A percentile compares a stretch with the other conserved stretches of the same genome.
Evolutionary conservation across 2,329 filamentous ascomycete species (phyloP).

Genomic region (Fonsecaea pugnacius): DNA sequence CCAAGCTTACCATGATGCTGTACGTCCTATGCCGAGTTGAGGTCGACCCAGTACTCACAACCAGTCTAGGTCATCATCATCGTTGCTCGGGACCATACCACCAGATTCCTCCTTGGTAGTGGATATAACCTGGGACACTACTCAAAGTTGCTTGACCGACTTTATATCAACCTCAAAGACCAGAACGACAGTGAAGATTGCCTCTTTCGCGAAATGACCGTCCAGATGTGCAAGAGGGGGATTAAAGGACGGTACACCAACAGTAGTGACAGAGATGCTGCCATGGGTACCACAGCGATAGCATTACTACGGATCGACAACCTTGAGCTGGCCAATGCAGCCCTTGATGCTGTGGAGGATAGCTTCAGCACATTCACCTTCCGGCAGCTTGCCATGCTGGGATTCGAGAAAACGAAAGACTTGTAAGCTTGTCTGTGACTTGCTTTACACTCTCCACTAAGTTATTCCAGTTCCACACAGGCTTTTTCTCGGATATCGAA

Average conservation of each 20-base stretch:
- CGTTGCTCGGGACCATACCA: conserved; percentile 10
- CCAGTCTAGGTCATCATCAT: conserved; percentile 18
- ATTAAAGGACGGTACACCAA: conserved; percentile 4
- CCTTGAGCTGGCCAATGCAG: background rate
- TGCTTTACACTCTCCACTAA: background rate
- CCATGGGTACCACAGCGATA: conserved; percentile 15
- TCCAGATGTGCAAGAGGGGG: conserved; percentile 14
- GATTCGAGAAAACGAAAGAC: background rate
- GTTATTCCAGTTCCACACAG: conserved; percentile 2
- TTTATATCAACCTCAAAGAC: background rate
- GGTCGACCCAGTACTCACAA: conserved; percentile 15
- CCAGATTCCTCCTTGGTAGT: conserved; percentile 1
- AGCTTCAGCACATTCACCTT: background rate
- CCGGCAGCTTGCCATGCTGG: background rate
- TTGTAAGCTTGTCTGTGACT: background rate
- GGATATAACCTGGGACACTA: background rate
- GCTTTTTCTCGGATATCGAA: conserved; percentile 13
- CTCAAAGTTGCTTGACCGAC: background rate
- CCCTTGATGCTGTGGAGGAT: background rate
- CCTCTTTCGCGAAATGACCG: conserved; percentile 19
- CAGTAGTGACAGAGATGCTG: conserved; percentile 14
- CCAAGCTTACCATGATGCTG: conserved; percentile 18
- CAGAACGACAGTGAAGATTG: conserved; percentile 5
- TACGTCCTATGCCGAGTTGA: conserved; percentile 15
- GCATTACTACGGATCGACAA: background rate